Conservation (phyloP, 192 early-diverging fungal genomes). For the Coemansia sp. region DNA sequence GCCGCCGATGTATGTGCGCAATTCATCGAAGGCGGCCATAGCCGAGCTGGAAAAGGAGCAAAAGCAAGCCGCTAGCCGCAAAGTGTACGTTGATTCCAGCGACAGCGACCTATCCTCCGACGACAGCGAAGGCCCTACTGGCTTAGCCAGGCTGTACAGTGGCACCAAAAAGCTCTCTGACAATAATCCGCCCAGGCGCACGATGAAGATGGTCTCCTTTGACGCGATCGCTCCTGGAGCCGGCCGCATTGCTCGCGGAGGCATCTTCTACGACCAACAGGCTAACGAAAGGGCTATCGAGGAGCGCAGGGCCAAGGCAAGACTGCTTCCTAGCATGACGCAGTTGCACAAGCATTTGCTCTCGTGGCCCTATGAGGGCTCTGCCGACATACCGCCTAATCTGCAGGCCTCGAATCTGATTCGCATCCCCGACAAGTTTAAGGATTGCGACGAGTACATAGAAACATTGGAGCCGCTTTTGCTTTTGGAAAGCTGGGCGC, state of each 20-base stretch:
- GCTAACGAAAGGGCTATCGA: slow-evolving; percentile 31
- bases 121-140: slow-evolving; percentile 10
- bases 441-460: slow-evolving; percentile 58
- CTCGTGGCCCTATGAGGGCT: slow-evolving; percentile 57
- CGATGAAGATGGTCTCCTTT: slow-evolving; percentile 24
- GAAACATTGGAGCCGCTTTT: slow-evolving; percentile 76
- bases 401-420: slow-evolving; percentile 18
- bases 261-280: slow-evolving; percentile 9
- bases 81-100: neutral
- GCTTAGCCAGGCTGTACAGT: slow-evolving; percentile 1
- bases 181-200: slow-evolving; percentile 8
- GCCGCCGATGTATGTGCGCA: slow-evolving; percentile 18
- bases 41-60: slow-evolving; percentile 14
- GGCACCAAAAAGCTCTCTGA: slow-evolving; percentile 27
- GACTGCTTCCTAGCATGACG: slow-evolving; percentile 56
- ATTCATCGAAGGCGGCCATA: slow-evolving; percentile 21
- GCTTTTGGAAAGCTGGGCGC: slow-evolving; percentile 81
- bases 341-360: slow-evolving; percentile 60
- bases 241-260: slow-evolving; percentile 1
- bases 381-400: slow-evolving; percentile 59
- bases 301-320: slow-evolving; percentile 46
- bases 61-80: neutral
- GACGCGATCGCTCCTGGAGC: neutral
- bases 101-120: slow-evolving; percentile 33
- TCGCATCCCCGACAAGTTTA: slow-evolving; percentile 62